phyloP scores from a whole-genome alignment of 768 basidiomycete genomes.

The Boletales sp. region DNA sequence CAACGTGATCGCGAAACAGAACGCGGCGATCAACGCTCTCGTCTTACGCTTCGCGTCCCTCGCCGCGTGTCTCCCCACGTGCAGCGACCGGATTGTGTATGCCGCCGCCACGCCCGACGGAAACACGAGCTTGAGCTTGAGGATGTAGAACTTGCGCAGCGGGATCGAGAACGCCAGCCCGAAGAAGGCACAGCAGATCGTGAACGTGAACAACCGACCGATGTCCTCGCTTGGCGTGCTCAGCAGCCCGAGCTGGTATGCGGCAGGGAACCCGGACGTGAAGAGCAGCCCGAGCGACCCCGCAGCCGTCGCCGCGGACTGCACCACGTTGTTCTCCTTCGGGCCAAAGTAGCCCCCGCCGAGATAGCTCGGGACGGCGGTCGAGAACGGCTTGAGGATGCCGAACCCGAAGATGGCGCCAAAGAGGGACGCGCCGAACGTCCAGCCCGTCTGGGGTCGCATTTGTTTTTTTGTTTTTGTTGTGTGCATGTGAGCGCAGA shows the following conservation, averaged over 20 bases:
- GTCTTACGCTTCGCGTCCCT: constrained; percentile 54
- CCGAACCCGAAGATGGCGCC: constrained; percentile 41
- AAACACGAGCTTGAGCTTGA: constrained; percentile 37
- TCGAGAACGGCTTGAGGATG: constrained; percentile 55
- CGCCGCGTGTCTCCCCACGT: constrained; percentile 48
- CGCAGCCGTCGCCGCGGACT: constrained; percentile 36
- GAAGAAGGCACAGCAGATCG: constrained; percentile 53
- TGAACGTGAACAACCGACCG: constrained; percentile 54
- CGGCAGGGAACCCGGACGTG: constrained; percentile 57
- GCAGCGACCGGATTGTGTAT: constrained; percentile 60
- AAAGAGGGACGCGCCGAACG: constrained; percentile 61
- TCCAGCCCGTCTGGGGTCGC: constrained; percentile 48
- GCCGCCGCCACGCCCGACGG: constrained; percentile 66
- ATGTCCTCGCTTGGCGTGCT: constrained; percentile 45
- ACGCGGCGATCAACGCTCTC: constrained; percentile 44
- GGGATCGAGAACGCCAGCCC: constrained; percentile 68
- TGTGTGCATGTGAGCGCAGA: background rate
- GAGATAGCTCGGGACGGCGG: constrained; percentile 41
- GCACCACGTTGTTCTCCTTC: constrained; percentile 47
- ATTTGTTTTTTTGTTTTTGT: too few relatives aligned
- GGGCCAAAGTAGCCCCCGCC: constrained; percentile 56
- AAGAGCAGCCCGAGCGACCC: constrained; percentile 59
- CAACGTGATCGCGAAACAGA: constrained; percentile 44
- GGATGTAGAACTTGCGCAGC: constrained; percentile 56
- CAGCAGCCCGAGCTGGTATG: constrained; percentile 53